A percentile compares a stretch with the other conserved stretches of the same genome.
Evolutionary conservation across 352 stramenopile genomes (phyloP).

Genomic region (Globisporangium middletonii): DNA sequence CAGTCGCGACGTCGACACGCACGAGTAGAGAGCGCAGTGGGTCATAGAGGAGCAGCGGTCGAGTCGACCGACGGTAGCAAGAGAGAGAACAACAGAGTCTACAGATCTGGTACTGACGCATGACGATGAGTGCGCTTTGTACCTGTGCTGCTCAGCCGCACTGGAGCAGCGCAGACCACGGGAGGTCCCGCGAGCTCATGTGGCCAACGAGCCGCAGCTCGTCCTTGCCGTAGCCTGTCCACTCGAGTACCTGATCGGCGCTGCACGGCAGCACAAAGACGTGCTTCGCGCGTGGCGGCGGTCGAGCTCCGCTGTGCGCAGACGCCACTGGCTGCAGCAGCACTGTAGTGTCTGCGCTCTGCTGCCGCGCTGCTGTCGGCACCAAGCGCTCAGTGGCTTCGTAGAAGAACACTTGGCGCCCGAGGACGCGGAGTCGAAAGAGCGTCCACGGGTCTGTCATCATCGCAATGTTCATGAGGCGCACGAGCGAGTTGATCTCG

Average conservation of each 20-base stretch:
- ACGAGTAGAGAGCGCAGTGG: conserved; percentile 28
- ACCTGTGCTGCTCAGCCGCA: conserved; percentile 4
- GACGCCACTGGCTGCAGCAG: too few relatives aligned
- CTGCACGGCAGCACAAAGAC: conserved; percentile 26
- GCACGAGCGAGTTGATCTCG: conserved; percentile 21
- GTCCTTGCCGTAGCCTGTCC: conserved; percentile 14
- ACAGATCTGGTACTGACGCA: conserved; percentile 12
- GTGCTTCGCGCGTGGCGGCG: neutral
- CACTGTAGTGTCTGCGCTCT: too few relatives aligned
- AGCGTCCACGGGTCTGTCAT: conserved; percentile 40
- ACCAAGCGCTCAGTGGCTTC: neutral
- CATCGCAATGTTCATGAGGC: conserved; percentile 40
- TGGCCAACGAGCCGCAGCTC: conserved; percentile 18
- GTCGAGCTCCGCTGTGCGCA: too few relatives aligned
- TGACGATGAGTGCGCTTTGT: neutral
- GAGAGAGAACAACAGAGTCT: too few relatives aligned
- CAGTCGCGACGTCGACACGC: conserved; percentile 64
- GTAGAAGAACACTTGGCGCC: conserved; percentile 27
- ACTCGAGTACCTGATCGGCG: conserved; percentile 20
- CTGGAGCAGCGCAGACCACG: conserved; percentile 13
- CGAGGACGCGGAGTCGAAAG: conserved; percentile 21
- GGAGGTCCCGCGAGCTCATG: conserved; percentile 13
- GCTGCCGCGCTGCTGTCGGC: neutral
- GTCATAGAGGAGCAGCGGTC: conserved; percentile 7
- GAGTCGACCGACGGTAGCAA: too few relatives aligned